Base-by-base conservation (phyloP, 805 yeast species). In the Naumovozyma dairenensis region DNA sequence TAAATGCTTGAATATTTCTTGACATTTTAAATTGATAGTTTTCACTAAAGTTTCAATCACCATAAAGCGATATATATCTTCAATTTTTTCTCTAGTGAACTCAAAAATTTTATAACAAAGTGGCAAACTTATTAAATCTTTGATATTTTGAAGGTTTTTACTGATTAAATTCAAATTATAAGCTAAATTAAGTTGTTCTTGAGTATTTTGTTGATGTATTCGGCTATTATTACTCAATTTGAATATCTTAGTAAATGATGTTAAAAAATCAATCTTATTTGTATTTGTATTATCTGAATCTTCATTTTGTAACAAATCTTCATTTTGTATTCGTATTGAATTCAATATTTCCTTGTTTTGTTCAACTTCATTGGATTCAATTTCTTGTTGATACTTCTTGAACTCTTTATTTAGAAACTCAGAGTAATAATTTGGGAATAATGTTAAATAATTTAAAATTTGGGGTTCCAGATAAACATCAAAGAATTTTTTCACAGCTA, bases 111-210 rank as follows among this genome's bases (percentile, higher is more conserved):
- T 70, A 39, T 83, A 71, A 1, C 89, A 80, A 30, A 89, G 63
- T 50, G 87, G 94, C 31, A 89, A 71, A 46, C 86, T 81, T 39
- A 89, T 77, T 20, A 83, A 72, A 4, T 78, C 68, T 47, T 80
- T 81, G 47, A 92, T 72, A 13, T 81, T 77, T 43, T 77, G 78
- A 40, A 92, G 69, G 42, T 83, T 83, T 25, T 74, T 77, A 18
- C 76, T 74, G 48, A 89, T 66, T 20, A 87, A 75, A 40, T 82
- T 84, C 18, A 86, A 71, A 44, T 79, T 77, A 1, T 93, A 94
- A 32, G 85, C 87, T 40, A 83, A 66, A 45, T 80, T 86, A 2
- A 59, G 34, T 40, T 57, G 54, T 35, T 66, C 62, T 8, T 52
- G 32, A 9, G 48, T 48, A 25, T 40, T 50, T 29, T 48, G 51